phyloP scores from a whole-genome alignment of 2,329 filamentous ascomycete species.

The Hysterium pulicare region DNA sequence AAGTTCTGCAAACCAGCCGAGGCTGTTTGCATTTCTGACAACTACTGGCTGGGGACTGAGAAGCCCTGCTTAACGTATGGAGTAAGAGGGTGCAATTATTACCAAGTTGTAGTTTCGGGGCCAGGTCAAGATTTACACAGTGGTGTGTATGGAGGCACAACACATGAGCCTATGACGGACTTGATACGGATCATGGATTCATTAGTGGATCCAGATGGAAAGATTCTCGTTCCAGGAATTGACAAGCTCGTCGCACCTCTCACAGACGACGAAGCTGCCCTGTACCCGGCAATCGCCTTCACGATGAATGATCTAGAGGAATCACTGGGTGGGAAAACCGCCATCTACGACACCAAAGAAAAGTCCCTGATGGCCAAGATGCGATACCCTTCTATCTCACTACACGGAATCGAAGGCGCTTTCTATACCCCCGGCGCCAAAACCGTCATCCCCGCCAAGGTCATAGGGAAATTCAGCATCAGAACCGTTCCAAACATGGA shows the following conservation, averaged over 20 bases:
- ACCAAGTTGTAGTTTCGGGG: conserved; percentile 84
- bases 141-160: conserved; percentile 93
- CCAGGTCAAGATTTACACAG: conserved; percentile 93
- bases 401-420: conserved; percentile 93
- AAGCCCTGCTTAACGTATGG: conserved; percentile 98
- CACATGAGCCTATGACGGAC: conserved; percentile 98
- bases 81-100: conserved; percentile 96
- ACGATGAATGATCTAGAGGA: conserved; percentile 95
- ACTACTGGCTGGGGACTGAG: conserved; percentile 99
- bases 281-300: conserved; percentile 91
- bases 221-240: conserved; percentile 91
- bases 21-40: conserved; percentile 97
- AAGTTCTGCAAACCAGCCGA: conserved; percentile 94
- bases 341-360: conserved; percentile 86
- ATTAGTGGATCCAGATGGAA: conserved; percentile 85
- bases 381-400: conserved; percentile 88
- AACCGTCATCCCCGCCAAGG: conserved; percentile 97
- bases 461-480: conserved; percentile 97
- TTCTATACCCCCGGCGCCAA: conserved; percentile 93
- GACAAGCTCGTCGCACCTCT: conserved; percentile 89
- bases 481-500: conserved; percentile 98
- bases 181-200: conserved; percentile 76
- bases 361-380: conserved; percentile 91
- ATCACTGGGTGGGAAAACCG: conserved; percentile 83
- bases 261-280: conserved; percentile 75